Evolutionary conservation across 2,329 filamentous ascomycete species (phyloP).

Genomic region (Ascomycota sp.): DNA sequence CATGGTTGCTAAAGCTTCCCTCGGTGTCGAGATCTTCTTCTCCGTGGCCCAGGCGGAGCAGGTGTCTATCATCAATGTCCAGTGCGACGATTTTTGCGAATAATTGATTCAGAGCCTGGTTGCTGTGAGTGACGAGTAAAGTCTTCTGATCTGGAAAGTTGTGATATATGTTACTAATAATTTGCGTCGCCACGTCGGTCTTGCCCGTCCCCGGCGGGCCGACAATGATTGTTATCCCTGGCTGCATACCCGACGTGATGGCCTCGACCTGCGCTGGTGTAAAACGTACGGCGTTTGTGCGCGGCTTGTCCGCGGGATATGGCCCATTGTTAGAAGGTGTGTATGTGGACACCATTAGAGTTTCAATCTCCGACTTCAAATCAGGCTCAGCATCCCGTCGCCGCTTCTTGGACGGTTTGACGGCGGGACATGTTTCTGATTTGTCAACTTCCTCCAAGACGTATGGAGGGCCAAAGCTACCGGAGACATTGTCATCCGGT

Average conservation of each 20-base stretch:
- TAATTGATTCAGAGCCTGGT: slow-evolving; percentile 89
- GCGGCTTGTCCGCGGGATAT: slow-evolving; percentile 66
- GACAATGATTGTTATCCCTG: slow-evolving; percentile 79
- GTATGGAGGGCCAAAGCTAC: slow-evolving; percentile 71
- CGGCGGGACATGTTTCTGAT: slow-evolving; percentile 23
- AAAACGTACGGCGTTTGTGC: slow-evolving; percentile 64
- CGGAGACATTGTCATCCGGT: slow-evolving; percentile 44
- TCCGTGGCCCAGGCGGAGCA: slow-evolving; percentile 77
- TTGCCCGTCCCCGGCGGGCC: slow-evolving; percentile 93
- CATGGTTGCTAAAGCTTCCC: slow-evolving; percentile 77
- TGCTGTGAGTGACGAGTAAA: slow-evolving; percentile 82
- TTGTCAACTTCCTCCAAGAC: slow-evolving; percentile 47
- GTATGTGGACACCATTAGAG: slow-evolving; percentile 70
- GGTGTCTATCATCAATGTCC: slow-evolving; percentile 85
- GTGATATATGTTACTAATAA: slow-evolving; percentile 97
- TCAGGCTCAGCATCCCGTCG: slow-evolving; percentile 53
- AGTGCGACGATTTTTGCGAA: slow-evolving; percentile 95
- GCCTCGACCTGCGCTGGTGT: slow-evolving; percentile 81
- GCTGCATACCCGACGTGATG: slow-evolving; percentile 80
- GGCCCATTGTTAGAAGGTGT: slow-evolving; percentile 72
- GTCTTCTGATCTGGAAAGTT: slow-evolving; percentile 89
- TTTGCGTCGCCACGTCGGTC: slow-evolving; percentile 95
- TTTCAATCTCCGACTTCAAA: slow-evolving; percentile 38
- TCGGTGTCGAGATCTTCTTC: slow-evolving; percentile 83
- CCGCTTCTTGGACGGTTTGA: slow-evolving; percentile 62